Base-by-base conservation (phyloP, 139 green algal species). In the Zygnema cylindricum region DNA sequence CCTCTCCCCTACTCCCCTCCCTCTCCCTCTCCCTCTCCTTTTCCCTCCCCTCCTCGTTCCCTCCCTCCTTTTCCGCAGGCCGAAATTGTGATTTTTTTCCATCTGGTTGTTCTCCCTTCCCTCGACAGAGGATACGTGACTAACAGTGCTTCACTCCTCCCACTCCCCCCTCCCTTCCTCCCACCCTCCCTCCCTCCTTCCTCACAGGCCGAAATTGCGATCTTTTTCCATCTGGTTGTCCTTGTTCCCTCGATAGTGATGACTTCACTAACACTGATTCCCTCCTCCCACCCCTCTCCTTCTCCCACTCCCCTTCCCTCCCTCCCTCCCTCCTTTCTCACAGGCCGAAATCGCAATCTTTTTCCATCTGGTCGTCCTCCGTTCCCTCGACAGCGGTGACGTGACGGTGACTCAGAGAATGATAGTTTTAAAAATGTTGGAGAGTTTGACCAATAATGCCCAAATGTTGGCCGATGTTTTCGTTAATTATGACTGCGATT, bases 401-500 rank as follows among this genome's bases (percentile, higher is more conserved):
- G 49, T 33, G n/a, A 40, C 88, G n/a, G 55, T 82, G 2, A 25
- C 11, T 21, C 76, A 87, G 81, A 77, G 81, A 32, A 41, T 81
- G 22, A 86, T 90, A 7, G 88, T 94, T 7, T 63, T 96, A 39
- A 84, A 73, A 3, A 89, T 90, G 86, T 30, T 92, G 2, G 42
- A 90, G 43, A 23, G 25, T 2, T 54, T 94, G 16, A 97, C 94
- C 86, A 76, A 86, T 7, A 95, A 98, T 82, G 94, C 96, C 21
- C 96, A 98, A 93, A 89, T 98, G 91, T 91, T 98, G 69, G 94
- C 98, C 69, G 96, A 99, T 93, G 86, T 99, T 1, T 99, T 98
- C 92, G 95, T 98, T 77, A 99, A 99, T 92, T 99, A 97, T 78
- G 96, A 99, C 90, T 99, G 96, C 88, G 96, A 99, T 90, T 84